Conservation (phyloP, 2,329 filamentous ascomycete species). For the Grosmannia serpens region DNA sequence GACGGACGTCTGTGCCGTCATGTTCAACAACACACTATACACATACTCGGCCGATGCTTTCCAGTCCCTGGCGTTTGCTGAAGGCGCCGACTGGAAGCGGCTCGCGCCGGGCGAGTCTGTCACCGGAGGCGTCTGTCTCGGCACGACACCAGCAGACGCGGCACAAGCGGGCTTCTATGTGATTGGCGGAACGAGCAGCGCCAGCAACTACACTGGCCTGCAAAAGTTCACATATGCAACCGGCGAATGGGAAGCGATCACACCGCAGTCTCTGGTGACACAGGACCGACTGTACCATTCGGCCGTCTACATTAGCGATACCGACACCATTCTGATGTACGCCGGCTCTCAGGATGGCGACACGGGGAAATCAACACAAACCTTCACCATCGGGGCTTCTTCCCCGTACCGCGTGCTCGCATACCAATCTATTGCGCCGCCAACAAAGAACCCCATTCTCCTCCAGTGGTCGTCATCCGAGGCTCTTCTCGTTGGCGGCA, state of each 20-base stretch:
- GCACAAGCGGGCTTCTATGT: constrained; percentile 60
- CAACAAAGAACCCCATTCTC: constrained; percentile 58
- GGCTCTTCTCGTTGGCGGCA: constrained; percentile 65
- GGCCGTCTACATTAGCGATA: constrained; percentile 59
- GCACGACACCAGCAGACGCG: constrained; percentile 48
- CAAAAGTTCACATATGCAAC: constrained; percentile 53
- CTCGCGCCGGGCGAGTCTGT: constrained; percentile 58
- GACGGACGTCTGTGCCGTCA: constrained; percentile 67
- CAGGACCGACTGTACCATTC: constrained; percentile 65
- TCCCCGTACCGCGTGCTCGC: constrained; percentile 52
- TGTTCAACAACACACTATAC: constrained; percentile 75
- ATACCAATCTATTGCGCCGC: constrained; percentile 46
- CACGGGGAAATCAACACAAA: constrained; percentile 52
- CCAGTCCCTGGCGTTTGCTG: constrained; percentile 56
- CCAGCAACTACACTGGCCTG: constrained; percentile 56
- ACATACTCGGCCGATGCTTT: constrained; percentile 68
- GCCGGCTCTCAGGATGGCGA: constrained; percentile 58
- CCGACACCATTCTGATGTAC: constrained; percentile 67
- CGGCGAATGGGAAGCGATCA: constrained; percentile 39
- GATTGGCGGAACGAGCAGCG: constrained; percentile 57
- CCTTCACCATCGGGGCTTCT: constrained; percentile 59
- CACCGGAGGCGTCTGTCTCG: constrained; percentile 66
- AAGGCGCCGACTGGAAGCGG: constrained; percentile 60
- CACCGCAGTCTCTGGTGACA: constrained; percentile 36
- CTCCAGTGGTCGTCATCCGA: constrained; percentile 61